Evolutionary conservation across 371 early-diverging fungal genomes (phyloP), one percentile per base, ranked within the genome.

Genomic region (Conidiobolus incongruus): DNA sequence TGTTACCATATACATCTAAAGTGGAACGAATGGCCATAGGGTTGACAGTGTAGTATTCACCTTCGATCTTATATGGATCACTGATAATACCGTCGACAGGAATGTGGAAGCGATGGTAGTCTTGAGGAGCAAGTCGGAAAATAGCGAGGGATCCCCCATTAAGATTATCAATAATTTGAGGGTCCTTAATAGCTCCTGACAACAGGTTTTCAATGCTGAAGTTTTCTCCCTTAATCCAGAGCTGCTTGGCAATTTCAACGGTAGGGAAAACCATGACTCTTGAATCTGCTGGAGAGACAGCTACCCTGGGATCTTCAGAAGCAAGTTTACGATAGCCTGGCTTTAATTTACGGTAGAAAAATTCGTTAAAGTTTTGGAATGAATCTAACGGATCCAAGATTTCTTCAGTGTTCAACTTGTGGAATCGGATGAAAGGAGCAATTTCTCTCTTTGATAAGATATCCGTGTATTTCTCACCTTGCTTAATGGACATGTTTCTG

Each of bases 141-240:
- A 89, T 71, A 10, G 72, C 70, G 41, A 85, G 46, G 0, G 72
- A 57, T 4, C 85, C 87, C 1, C 70, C 77, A 1, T 62, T 62
- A 48, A 63, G 81, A 13, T 31, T 7, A 21, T 15, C 43, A 1
- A 55, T 48, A 15, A 55, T 47, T 6, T 73, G 79, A 13, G 60
- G 50, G 15, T 6, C 31, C 12, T 33, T n/a, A 2, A 34, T 11
- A 7, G 35, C 28, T 21, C 41, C 19, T 17, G 44, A 22, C n/a
- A 31, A 20, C 15, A 84, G 54, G 12, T 56, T 63, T 0, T 61
- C 51, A 6, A 86, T 40, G 1, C 68, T 72, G 43, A 89, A 89
- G 16, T 70, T 68, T 1, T 63, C 52, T 7, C 90, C 90, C 51
- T 89, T 89, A 52, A 89, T 79, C 90, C 90, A 90, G 12, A 87